These are phyloP conservation scores for Helichrysum umbraculigerum DNA, from an alignment of 129 eudicot species.

Conservation along the genomic window DNA sequence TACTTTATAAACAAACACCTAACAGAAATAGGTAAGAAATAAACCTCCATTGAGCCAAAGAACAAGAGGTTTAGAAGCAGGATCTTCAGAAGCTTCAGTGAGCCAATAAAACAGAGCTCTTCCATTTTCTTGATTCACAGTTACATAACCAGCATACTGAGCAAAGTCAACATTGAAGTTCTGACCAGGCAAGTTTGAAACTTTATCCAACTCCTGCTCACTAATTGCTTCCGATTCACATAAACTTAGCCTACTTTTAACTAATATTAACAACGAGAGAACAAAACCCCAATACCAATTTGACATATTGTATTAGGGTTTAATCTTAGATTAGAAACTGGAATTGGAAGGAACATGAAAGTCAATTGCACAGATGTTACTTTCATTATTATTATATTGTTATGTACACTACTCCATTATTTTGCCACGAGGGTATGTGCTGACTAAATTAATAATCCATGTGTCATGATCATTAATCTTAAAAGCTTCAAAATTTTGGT, in stretches of 20 bases:
- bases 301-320: slow-evolving; percentile 28
- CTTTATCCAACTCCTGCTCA: slow-evolving; percentile 56
- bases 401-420: too few relatives aligned
- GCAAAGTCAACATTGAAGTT: slow-evolving; percentile 60
- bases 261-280: slow-evolving; percentile 16
- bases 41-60: slow-evolving; percentile 98
- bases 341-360: too few relatives aligned
- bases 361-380: background rate
- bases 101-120: slow-evolving; percentile 91
- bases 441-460: too few relatives aligned
- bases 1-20: too few relatives aligned
- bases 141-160: slow-evolving; percentile 85
- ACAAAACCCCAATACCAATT: slow-evolving; percentile 39
- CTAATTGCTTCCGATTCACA: slow-evolving; percentile 37
- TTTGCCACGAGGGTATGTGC: too few relatives aligned
- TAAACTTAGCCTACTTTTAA: slow-evolving; percentile 25
- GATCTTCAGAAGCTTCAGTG: slow-evolving; percentile 68
- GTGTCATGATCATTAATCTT: too few relatives aligned
- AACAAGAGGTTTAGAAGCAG: slow-evolving; percentile 80
- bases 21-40: background rate
- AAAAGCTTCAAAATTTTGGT: too few relatives aligned
- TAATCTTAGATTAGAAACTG: too few relatives aligned
- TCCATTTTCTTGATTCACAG: slow-evolving; percentile 64
- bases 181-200: slow-evolving; percentile 72
- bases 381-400: too few relatives aligned